Base-by-base conservation (phyloP, 306 rosid species). In the Vigna hirtella region DNA sequence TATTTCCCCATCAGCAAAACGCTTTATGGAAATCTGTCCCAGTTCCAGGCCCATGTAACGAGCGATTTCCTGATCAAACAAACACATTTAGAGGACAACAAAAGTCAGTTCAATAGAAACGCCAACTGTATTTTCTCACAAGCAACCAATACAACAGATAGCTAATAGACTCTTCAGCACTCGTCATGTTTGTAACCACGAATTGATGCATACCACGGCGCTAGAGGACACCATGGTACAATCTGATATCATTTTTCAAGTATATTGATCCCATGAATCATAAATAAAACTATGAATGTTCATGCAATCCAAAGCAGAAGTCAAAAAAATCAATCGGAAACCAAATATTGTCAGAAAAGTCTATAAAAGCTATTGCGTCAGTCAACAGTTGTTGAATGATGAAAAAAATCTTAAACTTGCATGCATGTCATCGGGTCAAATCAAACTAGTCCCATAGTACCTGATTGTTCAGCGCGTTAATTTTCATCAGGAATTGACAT, bases 1-100 rank as follows among this genome's bases (percentile, higher is more conserved):
- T 42, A 91, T 83, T 86, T 95, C 98, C 38, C 98, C 98, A 86
- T 95, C 99, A 20, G 99, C 99, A 87, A 95, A 95, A 64, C 93
- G 87, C 88, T 95, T 93, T 40, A 87, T 93, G 66, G 80, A 84
- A 78, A 93, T 81, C 90, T 91, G 87, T 22, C 94, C 95, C 65
- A 95, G 98, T 75, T 95, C 94, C 80, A 91, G 69, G 7, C 97
- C 99, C 97, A 95, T 95, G 83, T 91, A 89, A 84, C 97, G 68
- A 26, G 99, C 97, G 80, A 91, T 88, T 88, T 95, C 99, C 98
- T 95, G 73, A 12, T 72, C n/a, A 17, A 58, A 43, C 47, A 24
- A 65, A 40, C 26, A 40, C 6, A 15, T 55, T 69, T 52, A 72
- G 49, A 17, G 80, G 32, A 81, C 51, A 74, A 43, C 38, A 66